Evolutionary conservation across 441 rosid species (phyloP).

Genomic region (Populus tomentosa): DNA sequence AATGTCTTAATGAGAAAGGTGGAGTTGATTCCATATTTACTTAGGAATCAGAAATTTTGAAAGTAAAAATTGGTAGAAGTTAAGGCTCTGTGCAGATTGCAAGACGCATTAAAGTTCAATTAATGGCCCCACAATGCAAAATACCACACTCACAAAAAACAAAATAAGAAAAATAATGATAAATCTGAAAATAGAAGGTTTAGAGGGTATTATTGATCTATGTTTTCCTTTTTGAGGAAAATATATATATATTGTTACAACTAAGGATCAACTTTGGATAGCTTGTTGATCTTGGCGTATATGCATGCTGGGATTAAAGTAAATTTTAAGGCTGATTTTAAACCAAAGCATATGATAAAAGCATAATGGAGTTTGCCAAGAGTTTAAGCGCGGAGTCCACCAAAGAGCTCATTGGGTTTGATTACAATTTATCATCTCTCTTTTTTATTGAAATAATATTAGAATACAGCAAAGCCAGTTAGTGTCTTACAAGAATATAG

Average conservation of each 20-base stretch:
- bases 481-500: not conserved
- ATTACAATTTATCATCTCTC: not conserved
- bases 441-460: not conserved
- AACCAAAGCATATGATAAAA: not conserved
- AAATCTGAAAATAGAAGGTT: not conserved
- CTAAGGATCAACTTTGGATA: not conserved
- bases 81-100: not conserved
- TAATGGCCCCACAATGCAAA: not conserved
- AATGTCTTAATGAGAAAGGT: not conserved
- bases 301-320: not conserved
- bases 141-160: not conserved
- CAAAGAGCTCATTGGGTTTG: not conserved
- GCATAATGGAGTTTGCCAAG: not conserved
- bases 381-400: not conserved
- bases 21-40: not conserved
- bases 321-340: too few relatives aligned
- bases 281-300: not conserved
- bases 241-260: not conserved
- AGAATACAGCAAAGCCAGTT: not conserved
- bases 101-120: not conserved
- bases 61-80: not conserved
- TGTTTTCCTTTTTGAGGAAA: not conserved
- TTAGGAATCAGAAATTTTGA: not conserved
- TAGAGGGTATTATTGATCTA: not conserved
- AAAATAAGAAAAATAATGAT: not conserved